Percentiles rank a stretch among this genome's conserved stretches.
Conservation (phyloP, 768 basidiomycete genomes). For the Megacollybia marginata region DNA sequence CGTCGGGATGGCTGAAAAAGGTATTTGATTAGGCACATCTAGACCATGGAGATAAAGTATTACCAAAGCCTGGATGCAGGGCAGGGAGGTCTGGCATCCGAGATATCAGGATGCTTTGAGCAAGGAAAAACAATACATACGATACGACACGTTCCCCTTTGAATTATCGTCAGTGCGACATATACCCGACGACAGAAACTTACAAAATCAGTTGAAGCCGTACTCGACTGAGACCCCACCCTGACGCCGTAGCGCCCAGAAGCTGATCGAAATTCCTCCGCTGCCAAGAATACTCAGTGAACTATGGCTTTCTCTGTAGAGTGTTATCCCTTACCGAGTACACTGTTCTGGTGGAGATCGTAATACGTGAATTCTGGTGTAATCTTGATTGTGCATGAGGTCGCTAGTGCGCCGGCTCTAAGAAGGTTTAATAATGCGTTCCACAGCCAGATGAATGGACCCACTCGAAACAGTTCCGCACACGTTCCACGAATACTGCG, state of each 20-base stretch:
- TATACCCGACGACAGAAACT: slow-evolving; percentile 20
- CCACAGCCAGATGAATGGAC: slow-evolving; percentile 17
- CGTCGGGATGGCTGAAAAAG: slow-evolving; percentile 58
- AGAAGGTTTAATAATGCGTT: not conserved
- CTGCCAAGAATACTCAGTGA: slow-evolving; percentile 22
- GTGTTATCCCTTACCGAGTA: slow-evolving; percentile 34
- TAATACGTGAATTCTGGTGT: slow-evolving; percentile 34
- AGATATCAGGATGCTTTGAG: slow-evolving; percentile 3
- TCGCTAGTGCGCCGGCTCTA: slow-evolving; percentile 65
- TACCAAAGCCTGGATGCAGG: slow-evolving; percentile 58
- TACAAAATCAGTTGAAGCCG: slow-evolving; percentile 77
- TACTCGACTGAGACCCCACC: slow-evolving; percentile 21
- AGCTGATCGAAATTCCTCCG: slow-evolving; percentile 42
- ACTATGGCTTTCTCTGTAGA: not conserved
- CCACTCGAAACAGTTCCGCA: slow-evolving; percentile 67
- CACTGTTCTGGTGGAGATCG: slow-evolving; percentile 53
- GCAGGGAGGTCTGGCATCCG: slow-evolving; percentile 45
- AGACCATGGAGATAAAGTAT: slow-evolving; percentile 10
- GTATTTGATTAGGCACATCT: slow-evolving; percentile 16
- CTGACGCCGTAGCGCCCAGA: slow-evolving; percentile 35
- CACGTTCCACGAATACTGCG: slow-evolving; percentile 44
- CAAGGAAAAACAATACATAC: slow-evolving; percentile 23
- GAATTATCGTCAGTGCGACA: slow-evolving; percentile 3
- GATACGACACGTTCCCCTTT: slow-evolving; percentile 71
- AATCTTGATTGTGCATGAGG: slow-evolving; percentile 45